These are phyloP conservation scores for Rhizopogon vesiculosus DNA, from an alignment of 768 basidiomycete genomes.

Conservation along the genomic window DNA sequence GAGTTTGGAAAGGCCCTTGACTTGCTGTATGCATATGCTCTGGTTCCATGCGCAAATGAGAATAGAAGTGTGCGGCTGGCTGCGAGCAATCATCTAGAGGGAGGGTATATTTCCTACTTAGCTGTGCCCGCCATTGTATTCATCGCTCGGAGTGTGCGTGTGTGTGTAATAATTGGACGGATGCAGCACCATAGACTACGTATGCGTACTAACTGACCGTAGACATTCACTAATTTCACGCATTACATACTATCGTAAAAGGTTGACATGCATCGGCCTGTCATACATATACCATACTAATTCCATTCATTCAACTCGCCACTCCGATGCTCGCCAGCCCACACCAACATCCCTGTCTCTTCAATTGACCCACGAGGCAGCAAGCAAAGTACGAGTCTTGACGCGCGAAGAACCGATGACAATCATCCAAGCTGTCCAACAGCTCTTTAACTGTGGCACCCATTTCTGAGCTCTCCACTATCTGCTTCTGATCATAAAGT, in stretches of 20 bases:
- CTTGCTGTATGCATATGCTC: too few species aligned
- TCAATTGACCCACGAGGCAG: slow-evolving; percentile 32
- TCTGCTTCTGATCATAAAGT: not conserved
- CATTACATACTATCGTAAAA: too few species aligned
- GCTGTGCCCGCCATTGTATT: not conserved
- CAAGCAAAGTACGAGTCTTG: slow-evolving; percentile 26
- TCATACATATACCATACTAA: too few species aligned
- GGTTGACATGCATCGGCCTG: too few species aligned
- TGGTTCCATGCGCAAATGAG: slow-evolving; percentile 66
- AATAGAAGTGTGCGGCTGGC: slow-evolving; percentile 64
- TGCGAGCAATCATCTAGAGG: slow-evolving; percentile 63
- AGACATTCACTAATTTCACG: too few species aligned
- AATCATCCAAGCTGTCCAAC: slow-evolving; percentile 2
- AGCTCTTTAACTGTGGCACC: not conserved
- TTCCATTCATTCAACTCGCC: not conserved
- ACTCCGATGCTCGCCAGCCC: slow-evolving; percentile 17
- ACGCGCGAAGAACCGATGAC: slow-evolving; percentile 12
- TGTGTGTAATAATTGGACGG: too few species aligned
- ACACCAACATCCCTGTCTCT: slow-evolving; percentile 15
- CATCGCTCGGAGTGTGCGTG: too few species aligned
- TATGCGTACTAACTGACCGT: too few species aligned
- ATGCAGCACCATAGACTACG: too few species aligned
- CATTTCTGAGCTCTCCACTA: not conserved
- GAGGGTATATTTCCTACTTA: slow-evolving; percentile 50
- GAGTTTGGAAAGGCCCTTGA: slow-evolving; percentile 85